A percentile compares a stretch with the other conserved stretches of the same genome.
Conservation (phyloP, 106 monocot genomes). For the Dioscorea zingiberensis region DNA sequence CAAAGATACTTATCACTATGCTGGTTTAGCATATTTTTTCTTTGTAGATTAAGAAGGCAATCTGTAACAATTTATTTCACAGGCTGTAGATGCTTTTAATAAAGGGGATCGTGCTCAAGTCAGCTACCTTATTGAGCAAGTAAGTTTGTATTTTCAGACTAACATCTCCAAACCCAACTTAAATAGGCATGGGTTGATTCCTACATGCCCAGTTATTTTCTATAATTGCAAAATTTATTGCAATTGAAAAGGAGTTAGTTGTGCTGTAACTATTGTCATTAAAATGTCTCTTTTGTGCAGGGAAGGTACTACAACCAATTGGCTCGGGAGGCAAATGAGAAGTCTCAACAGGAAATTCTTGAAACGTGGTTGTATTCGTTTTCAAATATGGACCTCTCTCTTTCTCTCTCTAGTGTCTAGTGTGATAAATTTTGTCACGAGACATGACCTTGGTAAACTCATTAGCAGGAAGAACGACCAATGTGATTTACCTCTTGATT, state of each 20-base stretch:
- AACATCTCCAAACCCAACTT: background rate
- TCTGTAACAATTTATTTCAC: conserved; percentile 8
- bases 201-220: background rate
- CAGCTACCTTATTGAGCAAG: conserved; percentile 52
- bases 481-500: conserved; percentile 49
- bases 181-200: background rate
- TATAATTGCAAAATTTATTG: background rate
- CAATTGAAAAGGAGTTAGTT: background rate
- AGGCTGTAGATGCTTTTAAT: conserved; percentile 70
- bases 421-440: conserved; percentile 19
- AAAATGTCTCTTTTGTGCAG: conserved; percentile 30
- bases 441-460: background rate
- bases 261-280: background rate
- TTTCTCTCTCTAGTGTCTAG: background rate
- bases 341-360: conserved; percentile 39
- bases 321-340: conserved; percentile 84
- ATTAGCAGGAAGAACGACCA: background rate
- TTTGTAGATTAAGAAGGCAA: background rate
- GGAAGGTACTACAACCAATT: conserved; percentile 50
- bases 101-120: conserved; percentile 39
- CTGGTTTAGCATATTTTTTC: background rate
- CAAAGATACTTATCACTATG: background rate
- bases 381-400: background rate
- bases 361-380: conserved; percentile 22
- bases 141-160: conserved; percentile 18